Evolutionary conservation across 2,329 filamentous ascomycete species (phyloP).

Genomic region (Aspergillus eucalypticola): DNA sequence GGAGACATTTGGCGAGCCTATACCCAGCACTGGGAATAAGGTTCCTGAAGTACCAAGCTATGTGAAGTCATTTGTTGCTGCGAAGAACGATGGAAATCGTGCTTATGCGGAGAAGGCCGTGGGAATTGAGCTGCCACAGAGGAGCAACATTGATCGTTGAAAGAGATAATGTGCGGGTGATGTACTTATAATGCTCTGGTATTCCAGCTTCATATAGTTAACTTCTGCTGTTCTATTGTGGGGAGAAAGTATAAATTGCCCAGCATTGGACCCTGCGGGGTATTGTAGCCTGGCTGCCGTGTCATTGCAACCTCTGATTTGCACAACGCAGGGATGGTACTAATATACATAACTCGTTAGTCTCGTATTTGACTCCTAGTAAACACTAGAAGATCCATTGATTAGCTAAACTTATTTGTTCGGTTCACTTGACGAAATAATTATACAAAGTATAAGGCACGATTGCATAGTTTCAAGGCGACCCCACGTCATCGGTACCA

Average conservation of each 20-base stretch:
- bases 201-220: too few relatives aligned
- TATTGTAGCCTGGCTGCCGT: not conserved
- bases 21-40: constrained; percentile 61
- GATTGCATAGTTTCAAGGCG: not conserved
- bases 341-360: not conserved
- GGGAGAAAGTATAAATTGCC: not conserved
- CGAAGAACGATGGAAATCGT: constrained; percentile 48
- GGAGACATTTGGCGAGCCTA: constrained; percentile 63
- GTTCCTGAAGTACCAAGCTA: constrained; percentile 63
- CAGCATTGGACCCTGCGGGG: not conserved
- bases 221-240: too few relatives aligned
- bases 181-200: too few relatives aligned
- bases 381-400: too few relatives aligned
- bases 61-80: constrained; percentile 56
- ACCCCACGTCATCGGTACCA: constrained; percentile 19
- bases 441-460: too few relatives aligned
- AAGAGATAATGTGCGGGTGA: too few relatives aligned
- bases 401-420: not conserved
- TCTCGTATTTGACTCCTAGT: not conserved
- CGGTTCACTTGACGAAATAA: too few relatives aligned
- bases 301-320: not conserved
- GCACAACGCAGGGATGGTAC: not conserved
- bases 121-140: constrained; percentile 29
- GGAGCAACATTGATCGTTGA: constrained; percentile 30
- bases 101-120: constrained; percentile 44